phyloP scores from a whole-genome alignment of 371 early-diverging fungal species.

The Actinomucor elegans region DNA sequence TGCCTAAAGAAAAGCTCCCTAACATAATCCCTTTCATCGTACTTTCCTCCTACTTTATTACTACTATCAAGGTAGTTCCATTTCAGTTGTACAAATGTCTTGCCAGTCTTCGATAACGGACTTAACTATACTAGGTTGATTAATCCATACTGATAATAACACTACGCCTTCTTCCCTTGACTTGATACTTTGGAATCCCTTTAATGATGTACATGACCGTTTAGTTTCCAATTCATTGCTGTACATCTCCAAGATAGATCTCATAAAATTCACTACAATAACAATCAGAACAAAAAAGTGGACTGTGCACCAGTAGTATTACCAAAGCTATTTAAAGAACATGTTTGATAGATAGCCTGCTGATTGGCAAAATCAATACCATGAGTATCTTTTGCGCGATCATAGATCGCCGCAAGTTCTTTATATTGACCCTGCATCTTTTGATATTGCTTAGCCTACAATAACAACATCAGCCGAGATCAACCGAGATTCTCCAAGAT shows the following conservation, averaged over 20 bases:
- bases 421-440: conserved; percentile 34
- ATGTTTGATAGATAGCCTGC: conserved; percentile 34
- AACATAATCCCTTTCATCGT: too few relatives aligned
- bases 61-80: not conserved
- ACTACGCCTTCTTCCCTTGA: conserved; percentile 38
- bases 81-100: conserved; percentile 29
- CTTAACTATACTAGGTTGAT: conserved; percentile 35
- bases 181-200: conserved; percentile 24
- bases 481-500: not conserved
- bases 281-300: not conserved
- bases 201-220: not conserved
- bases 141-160: conserved; percentile 41
- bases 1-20: not conserved
- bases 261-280: conserved; percentile 16
- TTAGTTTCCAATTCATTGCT: conserved; percentile 25
- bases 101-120: conserved; percentile 29
- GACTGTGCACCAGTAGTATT: not conserved
- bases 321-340: conserved; percentile 36
- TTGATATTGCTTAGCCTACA: conserved; percentile 31
- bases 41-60: too few relatives aligned
- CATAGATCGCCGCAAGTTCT: conserved; percentile 23
- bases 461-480: too few relatives aligned
- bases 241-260: conserved; percentile 34
- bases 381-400: conserved; percentile 9
- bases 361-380: conserved; percentile 17